phyloP scores from a whole-genome alignment of 495 filamentous ascomycete species.

The Clohesyomyces aquaticus region DNA sequence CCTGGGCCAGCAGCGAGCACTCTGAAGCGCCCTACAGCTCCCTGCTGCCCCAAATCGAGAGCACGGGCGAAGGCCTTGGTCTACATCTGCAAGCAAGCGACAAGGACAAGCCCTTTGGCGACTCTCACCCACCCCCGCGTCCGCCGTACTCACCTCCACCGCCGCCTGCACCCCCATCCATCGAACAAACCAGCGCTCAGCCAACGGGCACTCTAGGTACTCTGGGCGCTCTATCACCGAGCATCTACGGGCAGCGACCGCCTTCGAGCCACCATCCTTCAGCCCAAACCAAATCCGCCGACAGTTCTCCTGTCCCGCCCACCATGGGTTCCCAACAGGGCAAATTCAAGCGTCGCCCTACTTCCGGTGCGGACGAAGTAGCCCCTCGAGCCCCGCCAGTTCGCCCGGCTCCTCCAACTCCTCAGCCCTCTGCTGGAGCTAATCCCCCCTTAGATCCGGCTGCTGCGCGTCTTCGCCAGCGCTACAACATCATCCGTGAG shows the following conservation, averaged over 20 bases:
- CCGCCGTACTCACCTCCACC: slow-evolving; percentile 45
- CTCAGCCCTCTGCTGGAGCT: not conserved
- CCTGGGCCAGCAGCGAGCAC: slow-evolving; percentile 13
- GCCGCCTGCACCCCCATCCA: slow-evolving; percentile 47
- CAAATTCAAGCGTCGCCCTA: not conserved
- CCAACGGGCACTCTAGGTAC: slow-evolving; percentile 1
- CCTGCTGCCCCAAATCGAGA: slow-evolving; percentile 45
- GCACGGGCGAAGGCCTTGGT: slow-evolving; percentile 48
- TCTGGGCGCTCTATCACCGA: slow-evolving; percentile 48
- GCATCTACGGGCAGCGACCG: slow-evolving; percentile 49
- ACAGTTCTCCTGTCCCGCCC: not conserved
- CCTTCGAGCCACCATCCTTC: slow-evolving; percentile 44
- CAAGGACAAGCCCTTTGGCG: slow-evolving; percentile 30
- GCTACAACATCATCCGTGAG: slow-evolving; percentile 82
- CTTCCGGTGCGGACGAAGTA: too few relatives aligned
- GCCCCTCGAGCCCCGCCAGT: too few relatives aligned
- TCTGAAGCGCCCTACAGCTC: slow-evolving; percentile 8
- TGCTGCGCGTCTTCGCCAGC: slow-evolving; percentile 57
- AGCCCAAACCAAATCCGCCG: not conserved
- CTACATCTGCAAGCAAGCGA: slow-evolving; percentile 45
- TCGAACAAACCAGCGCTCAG: slow-evolving; percentile 45
- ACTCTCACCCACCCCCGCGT: slow-evolving; percentile 11
- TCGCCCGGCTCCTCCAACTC: too few relatives aligned
- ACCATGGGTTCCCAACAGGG: not conserved
- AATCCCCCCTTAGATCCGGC: not conserved